Conservation (phyloP, 805 yeast species). For the Lachancea dasiensis region DNA sequence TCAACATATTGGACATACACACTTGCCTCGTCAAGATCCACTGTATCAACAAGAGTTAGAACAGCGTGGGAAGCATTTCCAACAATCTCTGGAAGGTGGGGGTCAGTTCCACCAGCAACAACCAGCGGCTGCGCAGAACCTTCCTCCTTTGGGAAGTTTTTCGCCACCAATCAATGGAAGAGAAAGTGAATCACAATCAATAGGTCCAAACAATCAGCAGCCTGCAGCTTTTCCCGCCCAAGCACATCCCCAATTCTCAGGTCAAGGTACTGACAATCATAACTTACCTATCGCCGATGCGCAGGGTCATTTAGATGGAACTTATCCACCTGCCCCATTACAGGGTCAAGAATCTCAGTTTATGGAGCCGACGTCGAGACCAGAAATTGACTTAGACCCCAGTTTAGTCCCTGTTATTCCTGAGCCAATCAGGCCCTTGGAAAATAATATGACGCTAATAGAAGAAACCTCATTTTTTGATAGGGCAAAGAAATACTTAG, state of each 20-base stretch:
- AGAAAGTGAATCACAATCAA: constrained; percentile 15
- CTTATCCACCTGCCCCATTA: constrained; percentile 22
- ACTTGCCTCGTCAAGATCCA: constrained; percentile 4
- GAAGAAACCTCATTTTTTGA: constrained; percentile 92
- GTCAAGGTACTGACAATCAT: constrained; percentile 22
- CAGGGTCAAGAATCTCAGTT: constrained; percentile 8
- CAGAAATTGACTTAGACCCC: constrained; percentile 45
- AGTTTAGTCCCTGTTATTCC: constrained; percentile 80
- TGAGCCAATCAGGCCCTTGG: constrained; percentile 64
- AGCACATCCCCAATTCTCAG: constrained; percentile 10
- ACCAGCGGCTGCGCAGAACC: constrained; percentile 20
- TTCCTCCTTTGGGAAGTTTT: constrained; percentile 35
- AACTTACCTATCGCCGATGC: constrained; percentile 34
- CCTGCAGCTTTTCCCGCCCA: constrained; percentile 44
- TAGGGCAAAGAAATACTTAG: constrained; percentile 80
- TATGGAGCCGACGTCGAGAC: constrained; percentile 27
- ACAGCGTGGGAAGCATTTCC: constrained; percentile 10
- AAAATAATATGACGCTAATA: constrained; percentile 51
- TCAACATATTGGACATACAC: too few relatives aligned
- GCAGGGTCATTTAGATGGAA: constrained; percentile 27
- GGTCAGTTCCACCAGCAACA: constrained; percentile 6
- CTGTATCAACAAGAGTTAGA: constrained; percentile 8
- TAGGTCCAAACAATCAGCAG: too few relatives aligned
- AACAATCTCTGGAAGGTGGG: constrained; percentile 5
- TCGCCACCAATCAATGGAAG: constrained; percentile 34